A percentile compares a stretch with the other conserved stretches of the same genome.
Conservation (phyloP, 106 monocot genomes). For the Phalaenopsis aphrodite region DNA sequence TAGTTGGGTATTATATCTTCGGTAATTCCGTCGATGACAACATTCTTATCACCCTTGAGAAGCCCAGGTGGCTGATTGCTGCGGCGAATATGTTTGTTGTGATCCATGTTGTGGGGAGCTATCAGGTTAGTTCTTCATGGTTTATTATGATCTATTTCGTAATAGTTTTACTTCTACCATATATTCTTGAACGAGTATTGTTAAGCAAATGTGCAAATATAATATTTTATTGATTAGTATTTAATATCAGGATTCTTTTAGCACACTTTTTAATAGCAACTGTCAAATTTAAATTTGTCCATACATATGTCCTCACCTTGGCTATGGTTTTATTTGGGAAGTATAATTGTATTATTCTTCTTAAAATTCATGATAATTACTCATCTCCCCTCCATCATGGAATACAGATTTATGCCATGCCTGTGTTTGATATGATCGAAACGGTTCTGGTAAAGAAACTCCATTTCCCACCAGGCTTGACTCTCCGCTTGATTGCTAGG, state of each 20-base stretch:
- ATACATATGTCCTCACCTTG: background rate
- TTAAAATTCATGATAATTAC: background rate
- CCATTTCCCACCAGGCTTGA: conserved; percentile 18
- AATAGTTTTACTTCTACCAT: no score
- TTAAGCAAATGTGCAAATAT: no score
- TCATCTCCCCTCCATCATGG: background rate
- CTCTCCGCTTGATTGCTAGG: conserved; percentile 38
- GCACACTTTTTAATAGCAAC: no score
- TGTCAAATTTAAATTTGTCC: background rate
- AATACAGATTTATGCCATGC: conserved; percentile 49
- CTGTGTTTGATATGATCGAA: conserved; percentile 67
- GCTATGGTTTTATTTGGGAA: background rate
- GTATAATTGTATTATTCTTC: no score
- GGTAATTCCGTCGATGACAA: conserved; percentile 36
- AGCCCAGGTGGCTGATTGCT: conserved; percentile 50
- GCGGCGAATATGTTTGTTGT: conserved; percentile 52
- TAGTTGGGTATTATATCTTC: conserved; percentile 40
- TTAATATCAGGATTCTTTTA: no score
- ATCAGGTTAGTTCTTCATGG: conserved; percentile 28
- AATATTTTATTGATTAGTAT: no score
- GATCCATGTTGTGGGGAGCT: conserved; percentile 52
- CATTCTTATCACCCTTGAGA: conserved; percentile 35
- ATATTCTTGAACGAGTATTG: no score
- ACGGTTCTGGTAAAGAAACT: conserved; percentile 42
- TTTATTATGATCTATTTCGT: background rate